Evolutionary conservation across 2,329 filamentous ascomycete species (phyloP).

Genomic region (Phoma sp.): DNA sequence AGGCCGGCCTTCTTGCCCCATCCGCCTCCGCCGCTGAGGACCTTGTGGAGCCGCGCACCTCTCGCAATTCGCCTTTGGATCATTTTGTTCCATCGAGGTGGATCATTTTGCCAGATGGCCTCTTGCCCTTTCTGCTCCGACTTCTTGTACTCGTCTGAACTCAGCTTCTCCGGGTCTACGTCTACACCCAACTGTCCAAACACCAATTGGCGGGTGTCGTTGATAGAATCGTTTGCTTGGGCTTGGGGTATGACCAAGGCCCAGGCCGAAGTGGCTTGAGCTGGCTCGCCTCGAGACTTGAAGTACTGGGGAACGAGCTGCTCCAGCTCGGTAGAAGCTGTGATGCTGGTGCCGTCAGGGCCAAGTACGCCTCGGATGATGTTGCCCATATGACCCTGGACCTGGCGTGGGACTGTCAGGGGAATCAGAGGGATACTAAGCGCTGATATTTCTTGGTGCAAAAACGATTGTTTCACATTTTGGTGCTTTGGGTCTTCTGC

Average conservation of each 20-base stretch:
- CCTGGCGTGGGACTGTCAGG: conserved; percentile 67
- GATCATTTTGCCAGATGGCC: conserved; percentile 22
- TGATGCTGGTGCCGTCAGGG: conserved; percentile 53
- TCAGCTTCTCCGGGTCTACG: neutral
- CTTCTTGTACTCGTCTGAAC: neutral
- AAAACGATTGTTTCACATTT: neutral
- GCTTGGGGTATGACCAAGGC: conserved; percentile 70
- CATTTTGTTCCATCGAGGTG: conserved; percentile 29
- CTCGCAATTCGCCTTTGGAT: conserved; percentile 28
- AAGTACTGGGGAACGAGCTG: conserved; percentile 67
- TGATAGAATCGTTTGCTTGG: neutral
- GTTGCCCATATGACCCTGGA: conserved; percentile 76
- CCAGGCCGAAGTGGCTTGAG: conserved; percentile 71
- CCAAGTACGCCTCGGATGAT: conserved; percentile 72
- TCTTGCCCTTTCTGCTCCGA: neutral
- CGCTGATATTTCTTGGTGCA: conserved; percentile 18
- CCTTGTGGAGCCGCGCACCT: conserved; percentile 54
- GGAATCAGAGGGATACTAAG: conserved; percentile 64
- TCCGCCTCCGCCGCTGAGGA: conserved; percentile 81
- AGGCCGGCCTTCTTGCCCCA: conserved; percentile 84
- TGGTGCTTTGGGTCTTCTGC: neutral
- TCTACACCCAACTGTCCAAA: neutral
- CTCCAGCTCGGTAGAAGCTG: conserved; percentile 78
- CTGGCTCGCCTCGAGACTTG: conserved; percentile 48
- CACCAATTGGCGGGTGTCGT: neutral